Evolutionary conservation across 140 eudicot genomes (phyloP).

Genomic region (Senecio squalidus): DNA sequence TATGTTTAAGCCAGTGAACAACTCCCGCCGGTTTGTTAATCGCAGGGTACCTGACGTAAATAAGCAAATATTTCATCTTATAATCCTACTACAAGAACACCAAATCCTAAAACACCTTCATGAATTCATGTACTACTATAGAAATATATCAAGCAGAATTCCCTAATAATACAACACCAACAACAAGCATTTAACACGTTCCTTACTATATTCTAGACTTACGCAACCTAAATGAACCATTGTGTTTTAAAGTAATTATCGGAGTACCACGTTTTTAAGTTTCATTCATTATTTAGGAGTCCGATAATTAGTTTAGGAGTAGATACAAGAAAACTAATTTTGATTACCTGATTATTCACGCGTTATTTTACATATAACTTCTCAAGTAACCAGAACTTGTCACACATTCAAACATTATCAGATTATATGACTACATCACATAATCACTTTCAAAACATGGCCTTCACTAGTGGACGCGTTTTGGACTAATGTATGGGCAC

Average conservation of each 20-base stretch:
- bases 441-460: background rate
- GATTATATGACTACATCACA: background rate
- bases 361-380: background rate
- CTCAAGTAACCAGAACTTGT: background rate
- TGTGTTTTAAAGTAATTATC: background rate
- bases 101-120: background rate
- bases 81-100: background rate
- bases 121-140: conserved; percentile 5
- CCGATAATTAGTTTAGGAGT: background rate
- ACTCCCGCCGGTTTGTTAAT: conserved; percentile 96
- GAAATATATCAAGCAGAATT: background rate
- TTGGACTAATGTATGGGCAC: too few species aligned
- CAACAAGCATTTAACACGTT: too few species aligned
- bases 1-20: conserved; percentile 84
- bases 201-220: too few species aligned
- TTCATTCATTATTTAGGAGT: background rate
- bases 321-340: background rate
- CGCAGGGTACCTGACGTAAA: conserved; percentile 77
- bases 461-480: too few species aligned
- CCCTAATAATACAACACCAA: background rate
- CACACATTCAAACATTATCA: background rate
- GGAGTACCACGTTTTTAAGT: too few species aligned
- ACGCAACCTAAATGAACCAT: background rate
- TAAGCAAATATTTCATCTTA: background rate
- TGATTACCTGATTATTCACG: background rate